Conservation (phyloP, 768 basidiomycete genomes). For the Hirschioporus abietinus region DNA sequence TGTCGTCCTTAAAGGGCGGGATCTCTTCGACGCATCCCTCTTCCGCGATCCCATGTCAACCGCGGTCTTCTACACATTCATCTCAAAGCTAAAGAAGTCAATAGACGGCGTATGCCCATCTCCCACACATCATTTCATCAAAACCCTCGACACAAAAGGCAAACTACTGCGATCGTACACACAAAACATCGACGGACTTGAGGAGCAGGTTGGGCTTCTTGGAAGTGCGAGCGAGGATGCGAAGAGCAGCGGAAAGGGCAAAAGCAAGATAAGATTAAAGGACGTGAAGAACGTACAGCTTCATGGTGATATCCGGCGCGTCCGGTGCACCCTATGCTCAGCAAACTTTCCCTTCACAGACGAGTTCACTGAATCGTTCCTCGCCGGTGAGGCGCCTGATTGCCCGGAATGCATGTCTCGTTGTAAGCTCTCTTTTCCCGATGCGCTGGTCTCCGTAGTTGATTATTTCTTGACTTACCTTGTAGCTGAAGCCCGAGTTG, state of each 20-base stretch:
- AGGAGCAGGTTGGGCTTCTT: conserved; percentile 71
- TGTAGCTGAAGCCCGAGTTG: conserved; percentile 71
- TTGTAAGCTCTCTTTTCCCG: conserved; percentile 49
- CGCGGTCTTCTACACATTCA: conserved; percentile 91
- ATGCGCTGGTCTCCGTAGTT: conserved; percentile 9
- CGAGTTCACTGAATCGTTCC: conserved; percentile 59
- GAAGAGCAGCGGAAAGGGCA: conserved; percentile 53
- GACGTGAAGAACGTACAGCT: conserved; percentile 88
- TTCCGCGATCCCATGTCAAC: conserved; percentile 85
- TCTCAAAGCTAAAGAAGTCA: conserved; percentile 81
- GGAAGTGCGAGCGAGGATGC: conserved; percentile 56
- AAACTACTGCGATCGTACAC: conserved; percentile 90
- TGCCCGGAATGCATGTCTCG: conserved; percentile 83
- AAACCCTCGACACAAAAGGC: conserved; percentile 74
- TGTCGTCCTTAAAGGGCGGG: conserved; percentile 83
- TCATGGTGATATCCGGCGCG: conserved; percentile 90
- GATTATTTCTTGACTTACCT: conserved; percentile 10
- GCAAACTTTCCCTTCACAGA: conserved; percentile 66
- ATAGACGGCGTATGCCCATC: conserved; percentile 78
- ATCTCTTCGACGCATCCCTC: conserved; percentile 90
- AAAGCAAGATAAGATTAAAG: conserved; percentile 58
- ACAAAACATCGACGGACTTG: conserved; percentile 96
- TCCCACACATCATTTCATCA: conserved; percentile 85
- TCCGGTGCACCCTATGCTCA: conserved; percentile 83
- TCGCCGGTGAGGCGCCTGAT: conserved; percentile 66